These are phyloP conservation scores for Ulmus americana DNA, from an alignment of 331 rosid genomes.

Conservation along the genomic window DNA sequence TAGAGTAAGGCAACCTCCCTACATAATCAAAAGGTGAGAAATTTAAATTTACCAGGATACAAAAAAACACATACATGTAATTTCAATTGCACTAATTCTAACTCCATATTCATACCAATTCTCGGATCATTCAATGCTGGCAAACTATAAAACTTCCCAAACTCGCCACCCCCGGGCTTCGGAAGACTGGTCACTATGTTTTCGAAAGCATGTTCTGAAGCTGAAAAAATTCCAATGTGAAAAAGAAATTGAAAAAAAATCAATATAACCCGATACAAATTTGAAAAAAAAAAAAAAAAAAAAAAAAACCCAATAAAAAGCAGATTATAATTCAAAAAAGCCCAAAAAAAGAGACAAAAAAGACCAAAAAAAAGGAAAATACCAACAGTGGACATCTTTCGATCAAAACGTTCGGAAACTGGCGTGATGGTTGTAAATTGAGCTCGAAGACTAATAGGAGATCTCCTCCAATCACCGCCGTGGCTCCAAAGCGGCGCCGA, in stretches of 20 bases:
- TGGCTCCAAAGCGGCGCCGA: background rate
- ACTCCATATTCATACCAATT: conserved; percentile 17
- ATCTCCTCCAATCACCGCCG: background rate
- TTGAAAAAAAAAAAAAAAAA: background rate
- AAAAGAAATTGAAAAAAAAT: too few species aligned
- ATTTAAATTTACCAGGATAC: background rate
- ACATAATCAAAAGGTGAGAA: background rate
- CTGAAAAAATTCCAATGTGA: conserved; percentile 3
- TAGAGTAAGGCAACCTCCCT: conserved; percentile 20
- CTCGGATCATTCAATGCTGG: conserved; percentile 32
- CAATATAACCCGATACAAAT: background rate
- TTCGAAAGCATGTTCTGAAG: conserved; percentile 36
- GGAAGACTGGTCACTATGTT: conserved; percentile 33
- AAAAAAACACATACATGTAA: too few species aligned
- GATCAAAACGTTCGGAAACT: background rate
- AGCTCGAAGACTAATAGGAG: background rate
- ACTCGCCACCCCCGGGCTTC: conserved; percentile 29
- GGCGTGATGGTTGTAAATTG: background rate
- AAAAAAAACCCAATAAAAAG: too few species aligned
- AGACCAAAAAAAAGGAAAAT: background rate
- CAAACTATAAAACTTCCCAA: conserved; percentile 19
- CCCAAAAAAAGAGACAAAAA: background rate
- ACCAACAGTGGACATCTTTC: conserved; percentile 3
- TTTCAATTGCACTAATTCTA: background rate
- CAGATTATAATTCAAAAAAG: background rate